Conservation (phyloP, 1,139 yeast species). For the Zygosaccharomyces sapae region DNA sequence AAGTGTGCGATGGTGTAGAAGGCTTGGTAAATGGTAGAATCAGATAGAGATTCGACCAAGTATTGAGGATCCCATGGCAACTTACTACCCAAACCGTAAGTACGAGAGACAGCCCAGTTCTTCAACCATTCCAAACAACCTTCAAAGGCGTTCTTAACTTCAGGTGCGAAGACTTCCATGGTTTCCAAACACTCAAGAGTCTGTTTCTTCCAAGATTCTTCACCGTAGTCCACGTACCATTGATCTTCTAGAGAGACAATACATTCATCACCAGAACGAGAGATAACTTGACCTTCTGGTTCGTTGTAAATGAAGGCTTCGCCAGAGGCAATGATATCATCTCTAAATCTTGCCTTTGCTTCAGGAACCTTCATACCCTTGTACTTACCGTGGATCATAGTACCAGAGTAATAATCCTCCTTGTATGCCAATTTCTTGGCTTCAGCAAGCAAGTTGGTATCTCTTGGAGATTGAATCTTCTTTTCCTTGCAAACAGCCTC, state of each 20-base stretch:
- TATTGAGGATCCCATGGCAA: constrained; percentile 97
- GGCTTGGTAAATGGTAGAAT: constrained; percentile 94
- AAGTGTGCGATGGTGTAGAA: constrained; percentile 88
- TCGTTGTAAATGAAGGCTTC: constrained; percentile 88
- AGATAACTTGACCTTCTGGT: constrained; percentile 85
- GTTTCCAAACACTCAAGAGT: constrained; percentile 74
- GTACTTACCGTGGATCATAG: constrained; percentile 73
- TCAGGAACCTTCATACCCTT: constrained; percentile 84
- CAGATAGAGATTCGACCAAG: constrained; percentile 91
- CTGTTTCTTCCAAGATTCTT: constrained; percentile 77
- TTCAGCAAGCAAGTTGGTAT: constrained; percentile 73
- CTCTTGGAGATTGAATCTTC: constrained; percentile 94
- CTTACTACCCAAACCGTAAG: constrained; percentile 92
- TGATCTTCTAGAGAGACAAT: constrained; percentile 96
- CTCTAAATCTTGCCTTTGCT: constrained; percentile 84
- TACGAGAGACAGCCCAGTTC: constrained; percentile 98
- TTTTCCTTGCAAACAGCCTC: constrained; percentile 77
- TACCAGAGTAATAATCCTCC: constrained; percentile 94
- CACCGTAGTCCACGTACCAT: constrained; percentile 98
- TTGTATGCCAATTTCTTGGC: constrained; percentile 96
- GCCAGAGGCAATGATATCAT: constrained; percentile 71
- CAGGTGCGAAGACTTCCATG: constrained; percentile 79
- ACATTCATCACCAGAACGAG: constrained; percentile 97
- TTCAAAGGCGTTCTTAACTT: constrained; percentile 88
- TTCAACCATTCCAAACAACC: constrained; percentile 94